Base-by-base conservation (phyloP, 148 eudicot species). In the Chenopodium album region DNA sequence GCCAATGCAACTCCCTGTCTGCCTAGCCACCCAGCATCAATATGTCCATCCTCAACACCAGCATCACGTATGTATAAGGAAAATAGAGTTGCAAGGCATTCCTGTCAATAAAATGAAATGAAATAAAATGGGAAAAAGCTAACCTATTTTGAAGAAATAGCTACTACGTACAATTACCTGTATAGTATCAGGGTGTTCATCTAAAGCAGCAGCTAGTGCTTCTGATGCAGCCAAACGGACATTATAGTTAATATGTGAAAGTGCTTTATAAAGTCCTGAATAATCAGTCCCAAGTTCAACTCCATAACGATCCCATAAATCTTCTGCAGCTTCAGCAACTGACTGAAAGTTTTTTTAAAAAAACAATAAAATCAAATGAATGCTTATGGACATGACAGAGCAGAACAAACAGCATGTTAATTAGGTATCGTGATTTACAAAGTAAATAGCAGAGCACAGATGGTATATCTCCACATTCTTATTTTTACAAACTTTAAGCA, bases 1-100 rank as follows among this genome's bases (percentile, higher is more conserved):
- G 97, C 94, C 85, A 94, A 81, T 3, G 98, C 99, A 79, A 92
- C 90, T 83, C 99, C 99, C 89, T 96, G 99, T 89, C 99, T 90
- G 69, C 98, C 98, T 32, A 92, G 74, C 99, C 99, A 96, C 78
- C 93, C 94, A 88, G 93, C 88, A 87, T 92, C 97, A 79, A 90
- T 81, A 83, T 79, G 81, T 68, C 88, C 98, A 79, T 82, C 93
- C 78, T 84, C 90, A 81, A 79, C 71, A 76, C 95, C 91, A 86
- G 78, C 84, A 77, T 91, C 97, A 48, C 86, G 98, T 78, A 96
- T 94, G 81, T 96, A 96, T 81, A 92, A 87, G 9, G 99, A 90
- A 87, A 96, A 96, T 67, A 96, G 84, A 75, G 97, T 91, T 46
- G 99, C 90, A 23, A 96, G 92, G 41, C 89, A 88, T 87, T 96